Percentiles rank a stretch among this genome's conserved stretches.
phyloP scores from a whole-genome alignment of 176 grass and related monocot species.

The Oryza rufipogon region DNA sequence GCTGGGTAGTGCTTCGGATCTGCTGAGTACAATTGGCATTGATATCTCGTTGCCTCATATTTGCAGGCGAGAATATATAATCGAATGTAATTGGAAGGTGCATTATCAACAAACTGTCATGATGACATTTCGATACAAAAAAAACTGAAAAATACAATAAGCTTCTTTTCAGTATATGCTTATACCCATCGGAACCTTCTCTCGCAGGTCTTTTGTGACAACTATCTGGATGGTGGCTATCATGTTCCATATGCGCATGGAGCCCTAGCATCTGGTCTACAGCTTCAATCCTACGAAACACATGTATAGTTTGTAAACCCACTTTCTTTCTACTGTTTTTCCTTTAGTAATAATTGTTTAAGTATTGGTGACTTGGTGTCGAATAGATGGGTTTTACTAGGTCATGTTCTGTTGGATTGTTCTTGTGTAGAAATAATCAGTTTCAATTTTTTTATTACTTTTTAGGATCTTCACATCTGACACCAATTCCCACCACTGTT shows the following conservation, averaged over 20 bases:
- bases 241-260: conserved; percentile 97
- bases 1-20: conserved; percentile 77
- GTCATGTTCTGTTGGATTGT: background rate
- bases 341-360: conserved; percentile 6
- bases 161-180: conserved; percentile 1
- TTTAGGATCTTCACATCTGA: conserved; percentile 4
- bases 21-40: conserved; percentile 70
- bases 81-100: conserved; percentile 99
- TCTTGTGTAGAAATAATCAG: background rate
- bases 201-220: conserved; percentile 90
- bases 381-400: background rate
- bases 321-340: background rate
- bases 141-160: conserved; percentile 4
- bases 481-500: background rate
- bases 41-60: conserved; percentile 72
- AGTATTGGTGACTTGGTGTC: background rate
- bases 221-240: conserved; percentile 98
- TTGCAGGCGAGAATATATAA: conserved; percentile 85
- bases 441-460: conserved; percentile 2
- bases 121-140: background rate
- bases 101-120: conserved; percentile 30
- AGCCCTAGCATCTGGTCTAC: conserved; percentile 82
- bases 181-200: conserved; percentile 1
- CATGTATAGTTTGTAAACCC: conserved; percentile 55
- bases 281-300: conserved; percentile 88